Evolutionary conservation across 2,329 filamentous ascomycete species (phyloP).

Genomic region (Rhexocercosporidium sp.): DNA sequence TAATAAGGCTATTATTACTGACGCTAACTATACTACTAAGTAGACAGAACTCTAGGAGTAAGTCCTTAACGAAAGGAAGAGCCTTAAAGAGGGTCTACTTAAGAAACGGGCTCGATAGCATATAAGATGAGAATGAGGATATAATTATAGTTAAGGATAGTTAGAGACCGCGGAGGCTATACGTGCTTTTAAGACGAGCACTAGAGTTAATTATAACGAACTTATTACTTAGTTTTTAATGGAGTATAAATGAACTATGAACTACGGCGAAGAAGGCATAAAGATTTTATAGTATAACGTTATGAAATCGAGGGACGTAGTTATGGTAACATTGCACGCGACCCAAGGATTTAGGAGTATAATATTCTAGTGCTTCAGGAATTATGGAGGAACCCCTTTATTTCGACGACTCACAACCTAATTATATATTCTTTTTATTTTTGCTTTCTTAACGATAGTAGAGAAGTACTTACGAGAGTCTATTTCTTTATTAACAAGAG

Average conservation of each 20-base stretch:
- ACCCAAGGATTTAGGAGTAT: slow-evolving; percentile 32
- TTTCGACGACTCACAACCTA: slow-evolving; percentile 35
- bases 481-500: not conserved
- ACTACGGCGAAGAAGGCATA: no score
- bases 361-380: slow-evolving; percentile 37
- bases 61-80: not conserved
- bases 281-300: not conserved
- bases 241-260: no score
- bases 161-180: not conserved
- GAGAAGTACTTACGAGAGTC: not conserved
- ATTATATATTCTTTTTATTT: slow-evolving; percentile 32
- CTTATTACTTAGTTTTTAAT: not conserved
- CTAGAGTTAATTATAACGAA: not conserved
- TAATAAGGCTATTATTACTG: not conserved
- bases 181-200: not conserved
- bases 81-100: not conserved
- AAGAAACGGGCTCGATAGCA: not conserved
- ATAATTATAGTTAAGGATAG: not conserved
- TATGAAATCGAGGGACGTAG: slow-evolving; percentile 2
- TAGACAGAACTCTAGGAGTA: not conserved
- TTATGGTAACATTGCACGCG: slow-evolving; percentile 34
- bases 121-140: not conserved
- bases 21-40: not conserved
- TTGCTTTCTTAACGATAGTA: slow-evolving; percentile 8
- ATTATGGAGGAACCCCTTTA: slow-evolving; percentile 34